Evolutionary conservation across 768 basidiomycete genomes (phyloP).

Genomic region (Boletus sensibilis): DNA sequence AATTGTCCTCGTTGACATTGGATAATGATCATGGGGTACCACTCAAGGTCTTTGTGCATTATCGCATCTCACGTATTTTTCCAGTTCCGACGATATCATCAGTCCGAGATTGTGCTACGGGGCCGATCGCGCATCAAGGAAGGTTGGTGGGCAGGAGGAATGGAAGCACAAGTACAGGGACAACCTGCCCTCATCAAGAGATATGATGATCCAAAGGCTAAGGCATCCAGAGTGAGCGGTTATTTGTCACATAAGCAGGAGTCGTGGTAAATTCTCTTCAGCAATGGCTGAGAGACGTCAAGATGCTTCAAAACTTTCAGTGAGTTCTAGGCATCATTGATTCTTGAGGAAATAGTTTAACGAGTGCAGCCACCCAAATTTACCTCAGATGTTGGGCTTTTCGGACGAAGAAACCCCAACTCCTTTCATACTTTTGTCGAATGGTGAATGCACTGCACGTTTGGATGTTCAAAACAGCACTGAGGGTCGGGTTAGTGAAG

Average conservation of each 20-base stretch:
- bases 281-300: conserved; percentile 52
- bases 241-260: background rate
- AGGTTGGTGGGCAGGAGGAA: conserved; percentile 49
- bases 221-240: conserved; percentile 33
- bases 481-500: conserved; percentile 34
- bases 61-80: conserved; percentile 6
- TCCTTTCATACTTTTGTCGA: conserved; percentile 52
- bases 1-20: conserved; percentile 20
- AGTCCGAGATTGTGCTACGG: conserved; percentile 44
- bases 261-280: conserved; percentile 13
- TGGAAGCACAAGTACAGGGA: conserved; percentile 41
- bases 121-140: conserved; percentile 37
- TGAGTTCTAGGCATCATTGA: conserved; percentile 23
- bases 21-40: conserved; percentile 37
- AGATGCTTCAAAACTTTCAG: conserved; percentile 50
- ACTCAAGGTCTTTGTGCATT: too few relatives aligned
- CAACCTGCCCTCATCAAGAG: conserved; percentile 42
- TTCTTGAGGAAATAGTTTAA: background rate
- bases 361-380: conserved; percentile 44
- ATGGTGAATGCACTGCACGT: conserved; percentile 31
- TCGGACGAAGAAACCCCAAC: conserved; percentile 44
- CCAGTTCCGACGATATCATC: conserved; percentile 51
- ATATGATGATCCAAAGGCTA: conserved; percentile 40
- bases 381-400: conserved; percentile 54
- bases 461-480: background rate